phyloP scores from a whole-genome alignment of 2,329 filamentous ascomycete genomes.

The Sporothrix schenckii region DNA sequence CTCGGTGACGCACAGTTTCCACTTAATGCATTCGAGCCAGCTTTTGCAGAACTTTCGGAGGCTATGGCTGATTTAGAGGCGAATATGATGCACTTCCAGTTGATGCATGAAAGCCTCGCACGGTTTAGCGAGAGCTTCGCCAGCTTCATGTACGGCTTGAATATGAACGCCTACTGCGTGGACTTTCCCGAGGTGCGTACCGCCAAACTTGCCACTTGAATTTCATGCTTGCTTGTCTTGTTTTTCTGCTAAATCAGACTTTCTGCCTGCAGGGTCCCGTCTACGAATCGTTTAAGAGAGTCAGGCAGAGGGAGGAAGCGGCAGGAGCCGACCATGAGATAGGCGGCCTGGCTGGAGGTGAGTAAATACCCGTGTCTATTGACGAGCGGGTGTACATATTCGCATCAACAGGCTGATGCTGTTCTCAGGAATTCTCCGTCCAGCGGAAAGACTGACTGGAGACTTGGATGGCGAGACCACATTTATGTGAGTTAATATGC shows the following conservation, averaged over 20 bases:
- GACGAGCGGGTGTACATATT: too few species aligned
- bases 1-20: conserved; percentile 64
- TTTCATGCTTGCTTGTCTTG: neutral
- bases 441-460: conserved; percentile 28
- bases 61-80: conserved; percentile 94
- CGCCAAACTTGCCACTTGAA: neutral
- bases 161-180: conserved; percentile 99
- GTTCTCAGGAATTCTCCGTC: neutral
- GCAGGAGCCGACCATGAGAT: conserved; percentile 22
- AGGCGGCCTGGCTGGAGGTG: conserved; percentile 12
- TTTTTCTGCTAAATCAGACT: neutral
- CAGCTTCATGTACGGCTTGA: conserved; percentile 90
- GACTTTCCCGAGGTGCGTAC: conserved; percentile 86
- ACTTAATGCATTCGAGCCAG: conserved; percentile 80
- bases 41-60: conserved; percentile 91
- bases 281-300: conserved; percentile 75
- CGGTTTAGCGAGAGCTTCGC: conserved; percentile 96
- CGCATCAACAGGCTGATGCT: neutral
- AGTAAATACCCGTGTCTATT: conserved; percentile 33
- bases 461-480: conserved; percentile 71
- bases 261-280: conserved; percentile 67
- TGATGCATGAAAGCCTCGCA: conserved; percentile 93
- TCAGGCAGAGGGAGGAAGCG: conserved; percentile 59
- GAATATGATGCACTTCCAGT: conserved; percentile 95
- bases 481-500: conserved; percentile 67